Percentiles rank a stretch among this genome's conserved stretches.
Conservation (phyloP, 1,139 yeast genomes). For the Kurtzmaniella quercitrusa region DNA sequence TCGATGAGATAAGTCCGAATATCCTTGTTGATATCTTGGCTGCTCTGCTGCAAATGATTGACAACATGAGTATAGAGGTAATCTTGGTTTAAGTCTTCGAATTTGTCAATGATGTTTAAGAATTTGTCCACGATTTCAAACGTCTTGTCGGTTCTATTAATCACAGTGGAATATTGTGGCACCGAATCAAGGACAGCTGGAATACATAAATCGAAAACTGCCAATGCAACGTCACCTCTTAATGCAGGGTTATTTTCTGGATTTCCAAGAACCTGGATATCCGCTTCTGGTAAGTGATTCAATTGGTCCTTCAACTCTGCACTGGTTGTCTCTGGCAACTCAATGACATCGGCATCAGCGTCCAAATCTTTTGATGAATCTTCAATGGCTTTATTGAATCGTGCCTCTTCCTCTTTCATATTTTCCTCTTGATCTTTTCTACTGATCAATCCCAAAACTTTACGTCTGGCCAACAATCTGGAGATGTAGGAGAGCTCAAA, state of each 20-base stretch:
- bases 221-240: slow-evolving; percentile 82
- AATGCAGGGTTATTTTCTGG: slow-evolving; percentile 87
- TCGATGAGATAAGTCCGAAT: slow-evolving; percentile 49
- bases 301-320: slow-evolving; percentile 59
- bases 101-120: slow-evolving; percentile 58
- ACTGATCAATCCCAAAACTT: slow-evolving; percentile 71
- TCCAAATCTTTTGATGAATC: slow-evolving; percentile 28
- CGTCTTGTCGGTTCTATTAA: slow-evolving; percentile 29
- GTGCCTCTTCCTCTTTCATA: slow-evolving; percentile 37
- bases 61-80: slow-evolving; percentile 65
- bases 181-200: slow-evolving; percentile 40
- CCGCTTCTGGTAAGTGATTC: slow-evolving; percentile 79
- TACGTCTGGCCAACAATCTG: slow-evolving; percentile 77
- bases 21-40: slow-evolving; percentile 27
- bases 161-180: slow-evolving; percentile 22
- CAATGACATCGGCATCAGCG: slow-evolving; percentile 35
- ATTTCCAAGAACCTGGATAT: slow-evolving; percentile 79
- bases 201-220: slow-evolving; percentile 73
- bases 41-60: slow-evolving; percentile 35
- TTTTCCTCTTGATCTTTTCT: slow-evolving; percentile 65
- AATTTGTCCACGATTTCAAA: slow-evolving; percentile 44
- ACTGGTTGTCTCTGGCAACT: slow-evolving; percentile 42
- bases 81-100: slow-evolving; percentile 63
- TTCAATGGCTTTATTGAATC: slow-evolving; percentile 21
- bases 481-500: slow-evolving; percentile 85